phyloP scores from a whole-genome alignment of 441 rosid species.

The Lepidium campestre region DNA sequence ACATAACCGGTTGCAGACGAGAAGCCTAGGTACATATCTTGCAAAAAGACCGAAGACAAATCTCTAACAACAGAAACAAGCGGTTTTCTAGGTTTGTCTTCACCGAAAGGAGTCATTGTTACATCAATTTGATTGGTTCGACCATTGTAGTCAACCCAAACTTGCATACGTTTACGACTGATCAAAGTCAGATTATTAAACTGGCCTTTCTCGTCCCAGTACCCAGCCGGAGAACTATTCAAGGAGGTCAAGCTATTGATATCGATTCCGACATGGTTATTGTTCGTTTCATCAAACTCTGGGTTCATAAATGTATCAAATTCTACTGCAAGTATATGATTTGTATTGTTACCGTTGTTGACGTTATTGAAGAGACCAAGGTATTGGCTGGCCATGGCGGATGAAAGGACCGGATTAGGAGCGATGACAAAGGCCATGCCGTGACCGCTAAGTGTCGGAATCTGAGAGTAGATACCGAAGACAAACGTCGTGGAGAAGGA shows the following conservation, averaged over 20 bases:
- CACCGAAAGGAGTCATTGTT: slow-evolving; percentile 39
- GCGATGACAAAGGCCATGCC: slow-evolving; percentile 70
- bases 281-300: slow-evolving; percentile 54
- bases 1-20: slow-evolving; percentile 63
- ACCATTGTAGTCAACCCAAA: slow-evolving; percentile 68
- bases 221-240: slow-evolving; percentile 38
- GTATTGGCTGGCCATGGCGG: slow-evolving; percentile 49
- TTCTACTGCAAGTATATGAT: slow-evolving; percentile 67
- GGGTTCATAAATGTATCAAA: slow-evolving; percentile 53
- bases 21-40: slow-evolving; percentile 58
- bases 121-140: slow-evolving; percentile 32
- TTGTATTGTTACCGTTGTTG: slow-evolving; percentile 43
- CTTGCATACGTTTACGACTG: slow-evolving; percentile 37
- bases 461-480: neutral
- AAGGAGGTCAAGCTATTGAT: slow-evolving; percentile 52
- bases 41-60: slow-evolving; percentile 28
- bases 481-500: slow-evolving; percentile 18
- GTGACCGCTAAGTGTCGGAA: neutral
- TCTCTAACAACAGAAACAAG: slow-evolving; percentile 44
- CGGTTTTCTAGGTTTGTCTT: slow-evolving; percentile 40
- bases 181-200: slow-evolving; percentile 39
- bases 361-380: slow-evolving; percentile 52
- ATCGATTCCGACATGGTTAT: slow-evolving; percentile 75
- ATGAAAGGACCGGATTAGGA: slow-evolving; percentile 26
- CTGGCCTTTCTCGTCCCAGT: slow-evolving; percentile 23